phyloP scores from a whole-genome alignment of 78 protist genomes.

The Guillardia theta region DNA sequence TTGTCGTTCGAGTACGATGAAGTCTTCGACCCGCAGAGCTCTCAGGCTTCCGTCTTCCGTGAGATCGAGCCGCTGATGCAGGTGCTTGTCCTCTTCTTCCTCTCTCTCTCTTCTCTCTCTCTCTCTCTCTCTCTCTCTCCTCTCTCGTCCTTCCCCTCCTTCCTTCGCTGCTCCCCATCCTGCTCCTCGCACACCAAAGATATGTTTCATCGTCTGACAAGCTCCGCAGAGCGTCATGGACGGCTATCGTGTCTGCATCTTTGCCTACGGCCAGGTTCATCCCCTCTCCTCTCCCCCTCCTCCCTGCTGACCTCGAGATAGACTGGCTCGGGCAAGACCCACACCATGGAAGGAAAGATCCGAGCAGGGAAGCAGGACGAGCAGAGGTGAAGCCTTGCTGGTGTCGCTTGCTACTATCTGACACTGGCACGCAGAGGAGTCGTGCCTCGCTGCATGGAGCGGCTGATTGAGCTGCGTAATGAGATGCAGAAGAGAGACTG shows the following conservation, averaged over 20 bases:
- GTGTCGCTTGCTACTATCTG: neutral
- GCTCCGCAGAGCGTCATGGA: conserved; percentile 47
- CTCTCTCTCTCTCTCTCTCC: no score
- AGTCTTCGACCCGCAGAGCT: neutral
- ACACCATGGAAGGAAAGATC: conserved; percentile 34
- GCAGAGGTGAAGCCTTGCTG: neutral
- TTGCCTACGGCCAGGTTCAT: conserved; percentile 50
- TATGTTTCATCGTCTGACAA: no score
- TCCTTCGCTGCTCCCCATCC: no score
- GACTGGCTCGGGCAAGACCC: conserved; percentile 50
- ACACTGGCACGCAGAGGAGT: no score
- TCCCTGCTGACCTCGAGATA: neutral
- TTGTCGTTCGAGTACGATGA: neutral
- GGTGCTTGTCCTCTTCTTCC: no score
- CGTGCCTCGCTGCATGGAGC: neutral
- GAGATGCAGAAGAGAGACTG: neutral
- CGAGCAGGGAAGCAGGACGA: neutral
- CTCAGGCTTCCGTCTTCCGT: neutral
- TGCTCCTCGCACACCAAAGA: no score
- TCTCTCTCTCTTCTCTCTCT: no score
- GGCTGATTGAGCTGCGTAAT: neutral
- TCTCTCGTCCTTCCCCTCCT: no score
- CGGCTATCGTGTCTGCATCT: conserved; percentile 49
- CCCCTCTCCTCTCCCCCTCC: no score
- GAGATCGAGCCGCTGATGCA: conserved; percentile 40